Base-by-base conservation (phyloP, 225 moss, liverwort and hornwort genomes). In the Neckera pumila region DNA sequence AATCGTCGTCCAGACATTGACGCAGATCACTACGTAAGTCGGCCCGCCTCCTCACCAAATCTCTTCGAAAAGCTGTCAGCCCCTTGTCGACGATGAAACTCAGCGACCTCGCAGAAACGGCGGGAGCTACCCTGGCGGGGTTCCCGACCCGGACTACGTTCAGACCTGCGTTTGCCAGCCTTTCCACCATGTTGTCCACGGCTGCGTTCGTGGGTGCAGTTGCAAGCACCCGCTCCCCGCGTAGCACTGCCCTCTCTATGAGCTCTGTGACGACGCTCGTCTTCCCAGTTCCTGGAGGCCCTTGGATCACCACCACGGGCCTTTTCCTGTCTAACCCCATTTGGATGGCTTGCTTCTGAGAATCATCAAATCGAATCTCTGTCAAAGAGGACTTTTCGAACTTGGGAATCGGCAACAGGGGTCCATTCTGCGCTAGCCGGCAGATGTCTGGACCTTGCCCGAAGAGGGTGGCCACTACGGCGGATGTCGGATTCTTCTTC, bases 221-320 rank as follows among this genome's bases (percentile, higher is more conserved):
- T 61, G 98, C 98, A 80, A 98, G 90, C 53, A 98, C 94, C 70
- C 96, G 96, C 90, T 98, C 95, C n/a, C 98, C 97, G 17, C 91
- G 92, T 38, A 93, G 91, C 85, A 94, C 93, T 88, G 96, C 95
- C 89, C 93, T 91, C 88, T 88, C 92, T 57, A 98, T 95, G 53
- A 98, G 92, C 84, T 96, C 97, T 40, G 94, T 93, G 47, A 98
- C 93, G 21, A 98, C 98, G 85, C 96, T 97, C 21, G 98, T 98
- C 91, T 98, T 98, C 57, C 98, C 98, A 51, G 98, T 98, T 86
- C 98, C 98, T 58, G 98, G 98, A 40, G 98, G 98, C 42, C 98
- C 97, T 87, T 98, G 97, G 79, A 98, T 97, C 73, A 97, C 93
- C 58, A 95, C 98, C 60, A 98, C 96, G 16, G 98, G 97, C 85